Evolutionary conservation across 1,139 yeast species (phyloP), one percentile per base, ranked within the genome.

Genomic region (Blastobotrys niveus): DNA sequence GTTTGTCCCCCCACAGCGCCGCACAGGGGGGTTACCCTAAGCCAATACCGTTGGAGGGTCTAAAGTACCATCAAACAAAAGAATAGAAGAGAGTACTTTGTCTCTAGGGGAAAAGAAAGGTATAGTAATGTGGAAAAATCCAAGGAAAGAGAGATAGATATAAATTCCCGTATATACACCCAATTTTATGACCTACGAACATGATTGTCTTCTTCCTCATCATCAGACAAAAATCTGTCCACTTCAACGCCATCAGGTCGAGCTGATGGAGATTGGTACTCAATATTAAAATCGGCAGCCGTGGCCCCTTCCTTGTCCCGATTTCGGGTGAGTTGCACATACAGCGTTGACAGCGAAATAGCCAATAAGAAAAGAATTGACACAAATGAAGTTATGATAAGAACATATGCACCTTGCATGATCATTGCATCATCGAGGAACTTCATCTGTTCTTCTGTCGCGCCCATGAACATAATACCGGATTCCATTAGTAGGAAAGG

Each of bases 401-500:
- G 69, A 32, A 85, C 75, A 61, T 89, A 89, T 0, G 95, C 79
- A 39, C 91, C 79, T 56, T 86, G 93, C 63, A 86, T 95, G 8
- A 95, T 80, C 3, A 88, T 87, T 54, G 84, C 71, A 52, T 79
- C 80, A 47, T 79, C 68, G 1, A 88, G 86, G 50, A 86, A 68
- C 14, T 68, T 66, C 57, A 89, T 69, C 58, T 89, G 96, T 61
- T 89, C 95, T 60, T 89, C 96, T 49, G 76, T 88, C 21, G 97
- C 97, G 21, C 86, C 77, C 96, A 88, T 87, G 61, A 89, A 89
- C 52, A 85, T 60, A 15, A 84, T 63, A 0, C 97, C 97, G 1
- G 93, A 71, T 51, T 84, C 75, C 1, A 87, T 75, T 43, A 89
- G 71, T 48, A 89, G 76, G 59, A 87, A 79, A 2, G 96, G 86